Conservation (phyloP, 2,329 filamentous ascomycete species). For the Colletotrichum tanaceti region DNA sequence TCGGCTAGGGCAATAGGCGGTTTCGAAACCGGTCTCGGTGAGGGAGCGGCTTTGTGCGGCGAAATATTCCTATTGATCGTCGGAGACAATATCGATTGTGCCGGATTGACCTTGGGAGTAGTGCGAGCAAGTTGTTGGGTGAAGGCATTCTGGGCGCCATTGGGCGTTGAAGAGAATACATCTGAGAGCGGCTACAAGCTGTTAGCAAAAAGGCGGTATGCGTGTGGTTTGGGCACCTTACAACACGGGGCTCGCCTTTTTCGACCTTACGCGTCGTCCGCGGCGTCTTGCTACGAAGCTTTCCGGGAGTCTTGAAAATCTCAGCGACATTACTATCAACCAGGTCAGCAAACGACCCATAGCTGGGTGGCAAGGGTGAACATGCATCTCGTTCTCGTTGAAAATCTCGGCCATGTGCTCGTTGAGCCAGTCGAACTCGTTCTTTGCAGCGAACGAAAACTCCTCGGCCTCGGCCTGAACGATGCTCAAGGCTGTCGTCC, state of each 20-base stretch:
- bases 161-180: constrained; percentile 67
- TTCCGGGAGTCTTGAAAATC: constrained; percentile 94
- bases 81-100: constrained; percentile 55
- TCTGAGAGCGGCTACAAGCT: constrained; percentile 66
- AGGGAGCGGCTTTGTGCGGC: constrained; percentile 49
- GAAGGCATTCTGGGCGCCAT: constrained; percentile 66
- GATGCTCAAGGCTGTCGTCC: constrained; percentile 80
- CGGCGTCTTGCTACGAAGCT: constrained; percentile 84
- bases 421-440: constrained; percentile 98
- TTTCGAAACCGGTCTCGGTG: constrained; percentile 49
- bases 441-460: constrained; percentile 89
- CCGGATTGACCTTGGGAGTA: constrained; percentile 69
- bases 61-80: constrained; percentile 51
- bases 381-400: constrained; percentile 85
- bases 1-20: constrained; percentile 61
- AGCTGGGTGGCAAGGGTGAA: constrained; percentile 45
- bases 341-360: constrained; percentile 4
- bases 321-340: constrained; percentile 83
- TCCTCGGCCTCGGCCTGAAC: constrained; percentile 88
- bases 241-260: constrained; percentile 69
- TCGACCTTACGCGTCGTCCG: constrained; percentile 74
- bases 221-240: constrained; percentile 56
- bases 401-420: constrained; percentile 98
- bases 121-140: constrained; percentile 61
- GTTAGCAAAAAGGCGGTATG: constrained; percentile 45